A percentile compares a stretch with the other conserved stretches of the same genome.
Evolutionary conservation across 108 stramenopile genomes (phyloP).

Genomic region (Skeletonema marinoi): DNA sequence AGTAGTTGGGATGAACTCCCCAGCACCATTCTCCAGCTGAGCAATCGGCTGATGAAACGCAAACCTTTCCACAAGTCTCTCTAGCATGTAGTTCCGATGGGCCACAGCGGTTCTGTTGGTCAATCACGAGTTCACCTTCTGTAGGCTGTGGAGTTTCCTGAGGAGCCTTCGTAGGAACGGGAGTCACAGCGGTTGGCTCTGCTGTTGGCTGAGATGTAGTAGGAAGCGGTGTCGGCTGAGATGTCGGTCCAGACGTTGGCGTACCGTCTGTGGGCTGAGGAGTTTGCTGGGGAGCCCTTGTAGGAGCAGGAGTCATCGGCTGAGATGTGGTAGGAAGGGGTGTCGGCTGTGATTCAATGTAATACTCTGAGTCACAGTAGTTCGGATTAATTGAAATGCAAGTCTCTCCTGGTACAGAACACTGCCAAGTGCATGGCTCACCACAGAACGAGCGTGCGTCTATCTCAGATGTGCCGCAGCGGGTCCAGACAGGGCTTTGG

Average conservation of each 20-base stretch:
- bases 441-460: not conserved
- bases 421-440: not conserved
- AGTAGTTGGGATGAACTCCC: slow-evolving; percentile 21
- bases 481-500: not conserved
- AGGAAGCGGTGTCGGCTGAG: not conserved
- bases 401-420: not conserved
- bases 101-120: slow-evolving; percentile 11
- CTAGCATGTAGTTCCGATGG: slow-evolving; percentile 12
- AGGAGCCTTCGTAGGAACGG: not conserved
- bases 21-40: slow-evolving; percentile 8
- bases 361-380: not conserved
- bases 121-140: not conserved
- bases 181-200: not conserved
- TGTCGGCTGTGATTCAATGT: not conserved
- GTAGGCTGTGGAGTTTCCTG: not conserved
- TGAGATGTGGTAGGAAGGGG: not conserved
- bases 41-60: not conserved
- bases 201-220: not conserved
- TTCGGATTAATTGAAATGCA: not conserved
- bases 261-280: too few relatives aligned
- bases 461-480: slow-evolving; percentile 11
- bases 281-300: not conserved
- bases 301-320: too few relatives aligned
- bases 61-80: slow-evolving; percentile 8
- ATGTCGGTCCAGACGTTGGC: too few relatives aligned